A percentile compares a stretch with the other conserved stretches of the same genome.
Conservation (phyloP, 345 rosid genomes). For the Aquilaria malaccensis region DNA sequence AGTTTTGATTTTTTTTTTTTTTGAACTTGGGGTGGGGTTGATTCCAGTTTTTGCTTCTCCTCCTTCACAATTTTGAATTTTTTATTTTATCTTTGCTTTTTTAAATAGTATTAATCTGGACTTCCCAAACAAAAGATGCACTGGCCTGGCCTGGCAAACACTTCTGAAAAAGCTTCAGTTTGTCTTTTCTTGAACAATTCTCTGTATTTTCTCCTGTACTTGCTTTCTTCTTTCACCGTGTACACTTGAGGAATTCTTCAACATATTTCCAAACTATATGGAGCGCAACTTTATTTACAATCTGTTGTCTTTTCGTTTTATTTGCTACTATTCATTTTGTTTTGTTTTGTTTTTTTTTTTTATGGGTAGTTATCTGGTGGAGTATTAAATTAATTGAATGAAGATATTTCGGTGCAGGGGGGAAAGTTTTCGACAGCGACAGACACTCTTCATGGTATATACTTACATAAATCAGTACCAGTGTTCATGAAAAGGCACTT, state of each 20-base stretch:
- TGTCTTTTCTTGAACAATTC: constrained; percentile 55
- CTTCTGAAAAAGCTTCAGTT: constrained; percentile 51
- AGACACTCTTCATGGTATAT: constrained; percentile 64
- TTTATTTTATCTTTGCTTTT: constrained; percentile 18
- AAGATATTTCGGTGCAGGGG: constrained; percentile 49
- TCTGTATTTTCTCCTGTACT: constrained; percentile 22
- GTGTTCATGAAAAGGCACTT: constrained; percentile 36
- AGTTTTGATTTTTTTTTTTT: constrained; percentile 27
- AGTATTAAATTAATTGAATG: constrained; percentile 17
- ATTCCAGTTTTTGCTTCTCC: constrained; percentile 19
- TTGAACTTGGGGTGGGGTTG: constrained; percentile 23
- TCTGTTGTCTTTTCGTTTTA: constrained; percentile 10
- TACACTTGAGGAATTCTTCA: constrained; percentile 18
- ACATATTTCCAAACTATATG: constrained; percentile 16
- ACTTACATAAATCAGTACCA: constrained; percentile 11
- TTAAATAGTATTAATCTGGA: constrained; percentile 23
- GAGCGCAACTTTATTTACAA: constrained; percentile 9
- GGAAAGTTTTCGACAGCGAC: constrained; percentile 82
- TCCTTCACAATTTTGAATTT: constrained; percentile 18
- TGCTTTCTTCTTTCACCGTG: constrained; percentile 17
- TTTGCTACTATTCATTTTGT: not conserved
- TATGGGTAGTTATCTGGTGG: not conserved
- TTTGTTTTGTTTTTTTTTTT: too few species aligned
- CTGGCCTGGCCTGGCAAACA: constrained; percentile 32
- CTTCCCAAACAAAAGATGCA: constrained; percentile 29